These are phyloP conservation scores for Plasmodium reichenowi DNA, from an alignment of 169 alveolate species.

Conservation along the genomic window DNA sequence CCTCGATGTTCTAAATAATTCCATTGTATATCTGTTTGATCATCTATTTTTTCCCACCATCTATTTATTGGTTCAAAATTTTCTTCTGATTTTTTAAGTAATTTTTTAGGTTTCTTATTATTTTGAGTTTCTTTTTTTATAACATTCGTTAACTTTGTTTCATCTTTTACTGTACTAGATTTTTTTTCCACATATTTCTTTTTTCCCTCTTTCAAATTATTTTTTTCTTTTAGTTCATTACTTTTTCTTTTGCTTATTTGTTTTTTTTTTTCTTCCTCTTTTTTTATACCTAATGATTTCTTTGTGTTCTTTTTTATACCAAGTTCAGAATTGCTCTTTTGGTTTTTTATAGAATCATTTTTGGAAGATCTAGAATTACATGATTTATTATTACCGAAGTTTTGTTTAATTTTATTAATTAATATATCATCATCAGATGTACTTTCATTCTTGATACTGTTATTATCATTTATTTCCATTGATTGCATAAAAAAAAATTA, in stretches of 20 bases:
- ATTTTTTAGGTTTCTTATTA: slow-evolving; percentile 47
- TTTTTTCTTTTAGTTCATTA: slow-evolving; percentile 11
- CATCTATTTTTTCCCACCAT: slow-evolving; percentile 90
- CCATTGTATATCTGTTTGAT: slow-evolving; percentile 87
- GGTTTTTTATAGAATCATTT: not conserved
- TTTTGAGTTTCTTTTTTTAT: slow-evolving; percentile 55
- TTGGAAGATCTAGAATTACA: slow-evolving; percentile 1
- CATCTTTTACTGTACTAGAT: slow-evolving; percentile 23
- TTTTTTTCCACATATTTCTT: slow-evolving; percentile 27
- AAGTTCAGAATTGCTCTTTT: slow-evolving; percentile 2
- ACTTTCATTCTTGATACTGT: not conserved
- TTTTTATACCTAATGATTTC: slow-evolving; percentile 9
- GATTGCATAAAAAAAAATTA: slow-evolving; percentile 2
- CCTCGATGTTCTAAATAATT: slow-evolving; percentile 93
- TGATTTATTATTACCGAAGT: slow-evolving; percentile 6
- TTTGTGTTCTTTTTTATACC: slow-evolving; percentile 5
- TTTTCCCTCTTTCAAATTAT: slow-evolving; percentile 25
- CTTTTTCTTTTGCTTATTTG: not conserved
- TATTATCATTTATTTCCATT: slow-evolving; percentile 48
- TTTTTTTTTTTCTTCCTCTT: slow-evolving; percentile 9
- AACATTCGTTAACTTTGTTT: slow-evolving; percentile 20
- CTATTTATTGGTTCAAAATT: slow-evolving; percentile 89
- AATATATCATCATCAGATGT: slow-evolving; percentile 71
- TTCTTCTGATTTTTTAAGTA: slow-evolving; percentile 82
- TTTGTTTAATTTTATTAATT: slow-evolving; percentile 67